Evolutionary conservation across 2,329 filamentous ascomycete genomes (phyloP), one percentile per base, ranked within the genome.

Genomic region (Cryphonectria japonica): DNA sequence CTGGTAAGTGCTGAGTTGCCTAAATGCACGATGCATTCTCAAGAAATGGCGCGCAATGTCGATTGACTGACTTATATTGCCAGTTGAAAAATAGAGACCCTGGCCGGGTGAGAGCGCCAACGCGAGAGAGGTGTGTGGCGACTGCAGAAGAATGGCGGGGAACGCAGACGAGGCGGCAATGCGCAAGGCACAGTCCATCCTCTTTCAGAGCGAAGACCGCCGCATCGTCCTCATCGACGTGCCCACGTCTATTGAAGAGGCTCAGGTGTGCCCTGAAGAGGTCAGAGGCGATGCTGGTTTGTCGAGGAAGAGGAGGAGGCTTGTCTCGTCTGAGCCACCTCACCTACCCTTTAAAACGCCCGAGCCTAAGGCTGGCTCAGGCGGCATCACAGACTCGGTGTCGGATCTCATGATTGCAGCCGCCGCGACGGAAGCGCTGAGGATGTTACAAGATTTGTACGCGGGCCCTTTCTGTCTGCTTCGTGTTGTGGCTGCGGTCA

Each of bases 191-290:
- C 68, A 64, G 39, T 80, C 79, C 32, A 83, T 91, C 32, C 78
- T 92, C 57, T 91, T 86, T 79, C 83, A 87, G 74, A 89, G 85
- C 73, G 75, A 79, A 1, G 80, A 83, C 63, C 77, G 80, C 65
- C 83, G 85, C 62, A 79, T 91, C 68, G 82, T 88, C 32, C 78
- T 94, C 37, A 79, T 94, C 67, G 92, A 95, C 76, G 87, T 94
- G 62, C 92, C 92, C 34, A 82, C 84, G 26, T 93, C 92, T 1
- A 87, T 94, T 54, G 89, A 92, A 74, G 84, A 88, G 72, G 88
- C 88, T 26, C 92, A 94, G 79, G 84, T 85, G 46, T 81, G 82
- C 16, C 77, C 81, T 71, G 75, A 32, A 78, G 67, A 81, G 39
- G 32, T 54, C 22, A n/a, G 8, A 65, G 8, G 46, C 37, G 52